phyloP scores from a whole-genome alignment of 352 stramenopile species.

The Phytophthora pinifolia region DNA sequence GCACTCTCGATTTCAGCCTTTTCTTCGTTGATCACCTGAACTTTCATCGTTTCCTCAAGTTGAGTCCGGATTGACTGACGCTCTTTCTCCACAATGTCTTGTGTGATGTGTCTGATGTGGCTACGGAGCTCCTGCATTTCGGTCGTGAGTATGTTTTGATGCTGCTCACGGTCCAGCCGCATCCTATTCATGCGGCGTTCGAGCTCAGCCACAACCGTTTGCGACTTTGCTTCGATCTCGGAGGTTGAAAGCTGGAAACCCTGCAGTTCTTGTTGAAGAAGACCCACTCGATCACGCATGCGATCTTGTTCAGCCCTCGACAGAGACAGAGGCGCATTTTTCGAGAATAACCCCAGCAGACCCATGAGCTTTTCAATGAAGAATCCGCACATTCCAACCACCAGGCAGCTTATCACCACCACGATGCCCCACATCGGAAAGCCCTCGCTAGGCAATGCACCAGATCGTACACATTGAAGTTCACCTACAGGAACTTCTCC shows the following conservation, averaged over 20 bases:
- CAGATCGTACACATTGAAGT: not conserved
- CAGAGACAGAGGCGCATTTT: conserved; percentile 26
- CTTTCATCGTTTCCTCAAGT: conserved; percentile 34
- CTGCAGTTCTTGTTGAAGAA: conserved; percentile 54
- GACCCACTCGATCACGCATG: conserved; percentile 48
- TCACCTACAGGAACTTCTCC: not conserved
- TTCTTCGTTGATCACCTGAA: conserved; percentile 10
- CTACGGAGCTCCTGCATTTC: conserved; percentile 65
- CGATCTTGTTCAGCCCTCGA: conserved; percentile 38
- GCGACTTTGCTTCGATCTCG: conserved; percentile 56
- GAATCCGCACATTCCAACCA: conserved; percentile 49
- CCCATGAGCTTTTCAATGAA: conserved; percentile 57
- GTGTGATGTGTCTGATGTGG: conserved; percentile 50
- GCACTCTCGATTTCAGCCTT: conserved; percentile 2
- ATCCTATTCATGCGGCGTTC: conserved; percentile 46
- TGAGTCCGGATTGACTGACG: conserved; percentile 45
- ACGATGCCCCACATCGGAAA: conserved; percentile 51
- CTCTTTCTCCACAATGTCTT: conserved; percentile 60
- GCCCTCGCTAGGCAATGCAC: not conserved
- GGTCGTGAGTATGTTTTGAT: conserved; percentile 60
- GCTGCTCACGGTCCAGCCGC: conserved; percentile 46
- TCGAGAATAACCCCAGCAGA: conserved; percentile 33
- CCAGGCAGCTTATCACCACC: conserved; percentile 39
- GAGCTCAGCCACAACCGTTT: conserved; percentile 57
- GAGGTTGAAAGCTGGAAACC: conserved; percentile 47